These are phyloP conservation scores for Fusarium temperatum DNA, from an alignment of 2,329 filamentous ascomycete species.

Conservation along the genomic window DNA sequence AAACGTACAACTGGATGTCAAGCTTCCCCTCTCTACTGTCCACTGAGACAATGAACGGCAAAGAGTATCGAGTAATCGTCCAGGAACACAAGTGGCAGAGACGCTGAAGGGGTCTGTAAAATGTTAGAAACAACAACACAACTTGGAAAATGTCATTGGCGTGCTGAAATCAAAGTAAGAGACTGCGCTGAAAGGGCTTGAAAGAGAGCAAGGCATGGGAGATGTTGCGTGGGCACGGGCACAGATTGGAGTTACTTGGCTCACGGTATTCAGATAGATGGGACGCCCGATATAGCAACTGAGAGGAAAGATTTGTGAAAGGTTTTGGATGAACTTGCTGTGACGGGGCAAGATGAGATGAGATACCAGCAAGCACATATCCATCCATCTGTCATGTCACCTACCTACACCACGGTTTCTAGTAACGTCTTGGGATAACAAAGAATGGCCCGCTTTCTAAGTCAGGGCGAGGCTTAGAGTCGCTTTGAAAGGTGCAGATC, in stretches of 20 bases:
- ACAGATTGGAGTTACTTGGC: constrained; percentile 13
- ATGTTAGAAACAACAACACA: background rate
- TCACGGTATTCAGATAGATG: background rate
- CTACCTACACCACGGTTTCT: background rate
- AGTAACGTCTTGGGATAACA: constrained; percentile 3
- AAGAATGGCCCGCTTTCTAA: constrained; percentile 20
- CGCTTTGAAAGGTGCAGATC: background rate
- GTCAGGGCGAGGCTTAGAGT: constrained; percentile 4
- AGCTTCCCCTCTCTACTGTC: background rate
- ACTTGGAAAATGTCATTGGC: background rate
- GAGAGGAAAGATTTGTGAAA: background rate
- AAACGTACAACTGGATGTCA: background rate
- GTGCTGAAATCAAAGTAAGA: background rate
- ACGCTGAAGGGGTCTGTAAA: background rate
- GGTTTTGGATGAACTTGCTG: background rate
- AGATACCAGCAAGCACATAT: constrained; percentile 4
- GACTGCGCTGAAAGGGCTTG: background rate
- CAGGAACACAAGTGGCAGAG: background rate
- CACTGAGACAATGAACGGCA: background rate
- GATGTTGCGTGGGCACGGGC: constrained; percentile 5
- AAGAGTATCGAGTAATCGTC: background rate
- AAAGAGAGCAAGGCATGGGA: constrained; percentile 4
- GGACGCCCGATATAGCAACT: background rate
- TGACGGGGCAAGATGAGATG: background rate
- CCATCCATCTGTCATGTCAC: background rate